Base-by-base conservation (phyloP, 2,329 filamentous ascomycete genomes). In the Shiraia bambusicola region DNA sequence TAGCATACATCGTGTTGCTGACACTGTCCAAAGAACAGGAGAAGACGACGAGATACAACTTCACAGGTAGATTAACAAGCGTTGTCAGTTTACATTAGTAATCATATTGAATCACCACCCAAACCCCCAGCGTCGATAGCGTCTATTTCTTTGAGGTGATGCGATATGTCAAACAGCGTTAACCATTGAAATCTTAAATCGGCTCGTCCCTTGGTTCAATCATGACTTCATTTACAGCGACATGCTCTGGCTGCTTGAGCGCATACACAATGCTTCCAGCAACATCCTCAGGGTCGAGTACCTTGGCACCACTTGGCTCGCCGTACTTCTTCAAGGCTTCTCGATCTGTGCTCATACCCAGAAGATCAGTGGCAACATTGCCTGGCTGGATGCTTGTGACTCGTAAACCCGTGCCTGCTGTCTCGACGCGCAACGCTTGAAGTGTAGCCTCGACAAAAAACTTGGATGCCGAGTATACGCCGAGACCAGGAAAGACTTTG, bases 361-460 rank as follows among this genome's bases (percentile, higher is more conserved):
- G 69, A 24, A 92, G 72, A 42, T 87, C 86, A 1, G 87, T 91
- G 4, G 79, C 78, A 2, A 83, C 84, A 61, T 92, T 91, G 1
- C 87, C 87, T 0, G 87, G 87, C 71, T 92, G 87, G 2, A 92
- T 76, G 26, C 79, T 76, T 0, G 87, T 90, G 28, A 92, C 86
- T 2, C 86, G 76, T 34, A 92, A 69, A 0, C 87, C 87, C 0
- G 79, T 79, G 0, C 85, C 86, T 0, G 84, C 87, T 0, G 86
- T 91, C 74, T 92, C 87, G 6, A 91, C 69, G 7, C 87, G 81
- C 52, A 92, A 69, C 24, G 76, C 76, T 67, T 91, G 87, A n/a
- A 92, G 75, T 0, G 86, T 87, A 1, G 86, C 87, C 65, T 92
- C 87, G 40, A 92, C 86, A 62, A 92, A 92, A 77, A 91, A 89